Evolutionary conservation across 129 eudicot genomes (phyloP).

Genomic region (Lonicera japonica): DNA sequence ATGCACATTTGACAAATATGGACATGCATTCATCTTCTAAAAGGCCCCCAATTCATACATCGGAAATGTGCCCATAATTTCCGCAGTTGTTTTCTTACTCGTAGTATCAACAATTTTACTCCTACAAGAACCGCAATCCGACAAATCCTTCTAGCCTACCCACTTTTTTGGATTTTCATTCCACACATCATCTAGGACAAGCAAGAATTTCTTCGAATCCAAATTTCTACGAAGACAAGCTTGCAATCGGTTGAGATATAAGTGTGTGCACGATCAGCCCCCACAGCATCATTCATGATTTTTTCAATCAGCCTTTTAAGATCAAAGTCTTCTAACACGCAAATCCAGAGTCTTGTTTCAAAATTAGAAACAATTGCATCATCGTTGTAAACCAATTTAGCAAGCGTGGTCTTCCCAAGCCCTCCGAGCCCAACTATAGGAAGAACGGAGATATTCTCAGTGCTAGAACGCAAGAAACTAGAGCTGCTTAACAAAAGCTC

Average conservation of each 20-base stretch:
- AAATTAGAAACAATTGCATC: too few species aligned
- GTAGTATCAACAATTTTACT: slow-evolving; percentile 24
- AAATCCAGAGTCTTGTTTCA: too few species aligned
- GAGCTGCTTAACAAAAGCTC: slow-evolving; percentile 4
- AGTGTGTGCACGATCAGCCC: neutral
- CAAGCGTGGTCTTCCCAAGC: slow-evolving; percentile 23
- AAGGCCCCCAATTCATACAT: slow-evolving; percentile 20
- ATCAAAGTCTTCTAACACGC: too few species aligned
- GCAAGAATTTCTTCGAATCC: too few species aligned
- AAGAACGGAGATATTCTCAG: neutral
- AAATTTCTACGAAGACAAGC: slow-evolving; percentile 8
- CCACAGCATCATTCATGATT: too few species aligned
- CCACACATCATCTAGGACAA: slow-evolving; percentile 37
- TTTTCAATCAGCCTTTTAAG: too few species aligned
- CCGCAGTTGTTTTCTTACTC: slow-evolving; percentile 10
- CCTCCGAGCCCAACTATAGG: slow-evolving; percentile 20
- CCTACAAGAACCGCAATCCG: slow-evolving; percentile 20
- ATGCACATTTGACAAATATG: too few species aligned
- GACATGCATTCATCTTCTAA: too few species aligned
- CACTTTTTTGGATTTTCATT: slow-evolving; percentile 26
- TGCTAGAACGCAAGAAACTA: neutral
- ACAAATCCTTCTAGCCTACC: slow-evolving; percentile 15
- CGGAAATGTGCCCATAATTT: slow-evolving; percentile 17
- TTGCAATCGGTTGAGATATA: slow-evolving; percentile 12
- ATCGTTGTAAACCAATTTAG: too few species aligned